Evolutionary conservation across 2,329 filamentous ascomycete genomes (phyloP).

Genomic region (Chaetomium sp.): DNA sequence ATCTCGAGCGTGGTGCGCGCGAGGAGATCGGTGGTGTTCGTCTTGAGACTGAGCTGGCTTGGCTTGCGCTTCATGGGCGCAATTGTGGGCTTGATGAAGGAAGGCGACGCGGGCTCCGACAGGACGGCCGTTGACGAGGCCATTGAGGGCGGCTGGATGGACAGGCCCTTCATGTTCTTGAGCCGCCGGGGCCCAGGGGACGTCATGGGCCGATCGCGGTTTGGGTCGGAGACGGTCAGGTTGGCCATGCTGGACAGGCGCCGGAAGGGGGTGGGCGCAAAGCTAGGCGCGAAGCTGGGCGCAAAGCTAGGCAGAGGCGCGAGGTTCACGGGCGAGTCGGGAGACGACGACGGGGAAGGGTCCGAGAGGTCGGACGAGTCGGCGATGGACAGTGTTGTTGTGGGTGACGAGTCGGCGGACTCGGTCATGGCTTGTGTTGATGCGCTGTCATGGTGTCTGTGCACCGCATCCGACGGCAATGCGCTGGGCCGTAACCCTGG

Average conservation of each 20-base stretch:
- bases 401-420: slow-evolving; percentile 90
- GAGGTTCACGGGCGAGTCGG: slow-evolving; percentile 76
- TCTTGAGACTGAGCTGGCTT: slow-evolving; percentile 72
- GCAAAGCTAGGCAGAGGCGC: slow-evolving; percentile 65
- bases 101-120: slow-evolving; percentile 64
- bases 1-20: slow-evolving; percentile 46
- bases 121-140: slow-evolving; percentile 38
- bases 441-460: slow-evolving; percentile 70
- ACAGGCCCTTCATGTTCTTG: slow-evolving; percentile 80
- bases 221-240: slow-evolving; percentile 40
- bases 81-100: slow-evolving; percentile 74
- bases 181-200: slow-evolving; percentile 63
- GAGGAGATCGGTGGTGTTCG: slow-evolving; percentile 53
- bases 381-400: slow-evolving; percentile 85
- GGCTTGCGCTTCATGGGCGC: slow-evolving; percentile 67
- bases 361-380: slow-evolving; percentile 88
- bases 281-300: slow-evolving; percentile 53
- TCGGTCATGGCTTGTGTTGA: slow-evolving; percentile 66
- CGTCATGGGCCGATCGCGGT: slow-evolving; percentile 54
- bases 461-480: slow-evolving; percentile 44
- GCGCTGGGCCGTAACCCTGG: slow-evolving; percentile 35
- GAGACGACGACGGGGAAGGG: slow-evolving; percentile 83
- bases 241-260: slow-evolving; percentile 40
- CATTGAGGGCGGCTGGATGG: slow-evolving; percentile 60
- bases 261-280: slow-evolving; percentile 53